phyloP scores from a whole-genome alignment of 257 asterid species.

The Scutellaria barbata region DNA sequence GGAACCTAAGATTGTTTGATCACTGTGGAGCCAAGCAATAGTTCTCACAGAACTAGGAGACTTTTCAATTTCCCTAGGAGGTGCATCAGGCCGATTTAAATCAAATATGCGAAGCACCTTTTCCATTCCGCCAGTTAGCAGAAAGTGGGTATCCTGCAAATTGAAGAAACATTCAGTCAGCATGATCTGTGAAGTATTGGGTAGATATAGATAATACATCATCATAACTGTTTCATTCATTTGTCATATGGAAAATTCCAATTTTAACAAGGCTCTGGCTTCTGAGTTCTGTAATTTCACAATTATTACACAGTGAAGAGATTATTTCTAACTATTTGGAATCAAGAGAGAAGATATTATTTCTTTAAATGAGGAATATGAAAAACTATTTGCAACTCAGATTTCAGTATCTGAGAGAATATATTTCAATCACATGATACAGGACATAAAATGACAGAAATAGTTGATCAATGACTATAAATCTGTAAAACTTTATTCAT shows the following conservation, averaged over 20 bases:
- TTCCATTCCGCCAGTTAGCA: conserved; percentile 92
- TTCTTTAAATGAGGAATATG: conserved; percentile 1
- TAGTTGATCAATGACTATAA: not conserved
- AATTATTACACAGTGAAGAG: not conserved
- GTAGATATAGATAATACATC: conserved; percentile 1
- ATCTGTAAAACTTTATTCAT: not conserved
- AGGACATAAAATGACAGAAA: not conserved
- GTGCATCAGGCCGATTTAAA: conserved; percentile 79
- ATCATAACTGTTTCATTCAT: not conserved
- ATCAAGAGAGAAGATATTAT: too few species aligned
- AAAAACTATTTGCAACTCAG: not conserved
- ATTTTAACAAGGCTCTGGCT: not conserved
- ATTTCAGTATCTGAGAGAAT: not conserved
- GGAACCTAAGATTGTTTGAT: conserved; percentile 87
- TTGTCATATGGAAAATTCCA: not conserved
- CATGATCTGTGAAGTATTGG: not conserved
- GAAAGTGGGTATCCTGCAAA: conserved; percentile 70
- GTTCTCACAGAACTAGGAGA: conserved; percentile 93
- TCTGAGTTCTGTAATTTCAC: not conserved
- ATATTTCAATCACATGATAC: not conserved
- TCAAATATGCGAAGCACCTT: conserved; percentile 82
- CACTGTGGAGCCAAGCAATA: conserved; percentile 88
- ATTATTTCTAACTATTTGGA: too few species aligned
- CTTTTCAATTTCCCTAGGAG: conserved; percentile 85
- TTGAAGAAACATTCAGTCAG: conserved; percentile 22